These are phyloP conservation scores for Ulmus americana DNA, from an alignment of 331 rosid species.

Conservation along the genomic window DNA sequence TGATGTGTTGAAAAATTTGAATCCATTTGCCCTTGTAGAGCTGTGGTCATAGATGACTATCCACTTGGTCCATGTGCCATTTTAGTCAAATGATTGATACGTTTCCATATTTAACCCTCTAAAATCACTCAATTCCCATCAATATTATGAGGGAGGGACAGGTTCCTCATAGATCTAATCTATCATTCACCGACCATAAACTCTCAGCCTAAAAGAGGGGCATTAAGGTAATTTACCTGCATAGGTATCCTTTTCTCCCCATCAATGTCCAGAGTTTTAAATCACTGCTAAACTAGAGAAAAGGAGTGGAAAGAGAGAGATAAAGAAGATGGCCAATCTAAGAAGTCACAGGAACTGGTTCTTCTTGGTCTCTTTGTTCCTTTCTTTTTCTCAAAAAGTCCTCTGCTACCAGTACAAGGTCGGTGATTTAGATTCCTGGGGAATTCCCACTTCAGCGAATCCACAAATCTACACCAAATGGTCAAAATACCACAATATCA, in stretches of 20 bases:
- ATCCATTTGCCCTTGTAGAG: slow-evolving; percentile 1
- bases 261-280: background rate
- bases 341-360: slow-evolving; percentile 5
- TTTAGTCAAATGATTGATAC: slow-evolving; percentile 6
- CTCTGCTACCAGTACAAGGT: slow-evolving; percentile 60
- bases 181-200: background rate
- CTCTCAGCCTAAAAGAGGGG: slow-evolving; percentile 18
- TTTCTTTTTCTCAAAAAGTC: slow-evolving; percentile 40
- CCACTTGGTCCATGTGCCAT: slow-evolving; percentile 25
- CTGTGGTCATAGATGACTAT: background rate
- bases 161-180: background rate
- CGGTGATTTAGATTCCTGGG: slow-evolving; percentile 91
- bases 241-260: background rate
- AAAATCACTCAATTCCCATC: background rate
- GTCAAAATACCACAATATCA: slow-evolving; percentile 60
- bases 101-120: slow-evolving; percentile 8
- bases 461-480: slow-evolving; percentile 59
- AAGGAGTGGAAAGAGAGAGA: slow-evolving; percentile 1
- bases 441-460: slow-evolving; percentile 58
- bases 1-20: slow-evolving; percentile 12
- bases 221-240: slow-evolving; percentile 21
- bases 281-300: slow-evolving; percentile 15
- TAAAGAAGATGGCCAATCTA: slow-evolving; percentile 34
- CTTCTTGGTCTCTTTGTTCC: slow-evolving; percentile 28
- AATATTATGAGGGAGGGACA: background rate